Evolutionary conservation across 176 grass and related monocot species (phyloP), one percentile per base, ranked within the genome.

Genomic region (Oropetium thomaeum): DNA sequence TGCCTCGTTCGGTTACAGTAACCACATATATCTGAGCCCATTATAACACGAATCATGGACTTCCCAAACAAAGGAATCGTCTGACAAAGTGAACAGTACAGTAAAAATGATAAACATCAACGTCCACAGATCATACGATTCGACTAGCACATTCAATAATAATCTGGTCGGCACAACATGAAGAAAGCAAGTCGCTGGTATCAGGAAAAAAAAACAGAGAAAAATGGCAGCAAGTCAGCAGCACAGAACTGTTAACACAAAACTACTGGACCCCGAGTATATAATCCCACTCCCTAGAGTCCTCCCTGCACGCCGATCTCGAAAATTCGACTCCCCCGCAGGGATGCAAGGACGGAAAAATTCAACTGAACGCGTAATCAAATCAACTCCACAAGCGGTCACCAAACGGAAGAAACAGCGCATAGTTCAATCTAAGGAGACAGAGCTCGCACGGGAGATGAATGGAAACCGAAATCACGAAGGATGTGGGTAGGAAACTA

Each of bases 301-400:
- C 51, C 29, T 1, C 48, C 42, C 42, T 6, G 42, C 64, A 52
- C n/a, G 10, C 25, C 63, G 43, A 83, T 83, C 31, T 61, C 23
- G 19, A 60, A 31, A n/a, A 11, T 34, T 8, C 38, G 7, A 67
- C 80, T 30, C 51, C 5, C 14, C 28, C 49, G 26, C 12, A 65
- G 0, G 14, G 45, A 40, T 9, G 4, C 26, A 9, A 14, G 8
- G 7, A 25, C 38, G 19, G 62, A 17, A 73, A 80, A 80, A 43
- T 15, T 49, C 20, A 45, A 2, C 49, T 37, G 14, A 67, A 58
- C 48, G 39, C 38, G 28, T 4, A 82, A 61, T 25, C 16, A 27
- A 31, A 75, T 75, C 57, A 6, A 75, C 73, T 62, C 73, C 73
- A 62, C 41, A 31, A 44, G 40, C 57, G 31, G 22, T 62, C 7